phyloP scores from a whole-genome alignment of 2,329 filamentous ascomycete species.

The Ophiostoma angusticollis region DNA sequence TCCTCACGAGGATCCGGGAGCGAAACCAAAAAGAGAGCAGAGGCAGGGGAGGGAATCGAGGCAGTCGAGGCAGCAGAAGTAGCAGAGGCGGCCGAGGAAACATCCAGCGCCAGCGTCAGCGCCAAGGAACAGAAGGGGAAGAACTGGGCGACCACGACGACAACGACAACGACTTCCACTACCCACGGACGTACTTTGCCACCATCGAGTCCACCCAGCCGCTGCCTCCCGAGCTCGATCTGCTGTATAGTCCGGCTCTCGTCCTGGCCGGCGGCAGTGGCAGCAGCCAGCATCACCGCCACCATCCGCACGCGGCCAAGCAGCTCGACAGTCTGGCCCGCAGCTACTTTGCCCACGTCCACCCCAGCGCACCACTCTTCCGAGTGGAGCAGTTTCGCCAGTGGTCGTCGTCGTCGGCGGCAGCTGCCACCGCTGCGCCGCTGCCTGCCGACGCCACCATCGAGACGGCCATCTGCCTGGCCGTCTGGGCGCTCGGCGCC shows the following conservation, averaged over 20 bases:
- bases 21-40: not conserved
- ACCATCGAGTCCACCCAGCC: slow-evolving; percentile 22
- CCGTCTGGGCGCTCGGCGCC: slow-evolving; percentile 24
- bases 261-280: not conserved
- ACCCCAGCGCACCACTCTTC: slow-evolving; percentile 25
- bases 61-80: not conserved
- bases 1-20: slow-evolving; percentile 17
- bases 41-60: not conserved
- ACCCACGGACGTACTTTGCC: slow-evolving; percentile 22
- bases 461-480: slow-evolving; percentile 23
- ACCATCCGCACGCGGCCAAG: slow-evolving; percentile 16
- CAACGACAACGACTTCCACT: slow-evolving; percentile 10
- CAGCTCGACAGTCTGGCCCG: slow-evolving; percentile 18
- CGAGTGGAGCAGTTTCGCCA: slow-evolving; percentile 17
- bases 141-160: too few relatives aligned
- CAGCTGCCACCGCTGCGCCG: too few relatives aligned
- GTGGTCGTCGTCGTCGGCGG: too few relatives aligned
- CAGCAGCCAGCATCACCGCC: slow-evolving; percentile 7
- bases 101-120: not conserved
- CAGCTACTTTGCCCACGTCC: slow-evolving; percentile 23
- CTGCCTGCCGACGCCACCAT: slow-evolving; percentile 15
- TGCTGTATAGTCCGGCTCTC: slow-evolving; percentile 12
- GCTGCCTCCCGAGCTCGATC: slow-evolving; percentile 20
- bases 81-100: not conserved
- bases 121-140: too few relatives aligned